Conservation (phyloP, 1,284 basidiomycete species). For the Bjerkandera adusta region DNA sequence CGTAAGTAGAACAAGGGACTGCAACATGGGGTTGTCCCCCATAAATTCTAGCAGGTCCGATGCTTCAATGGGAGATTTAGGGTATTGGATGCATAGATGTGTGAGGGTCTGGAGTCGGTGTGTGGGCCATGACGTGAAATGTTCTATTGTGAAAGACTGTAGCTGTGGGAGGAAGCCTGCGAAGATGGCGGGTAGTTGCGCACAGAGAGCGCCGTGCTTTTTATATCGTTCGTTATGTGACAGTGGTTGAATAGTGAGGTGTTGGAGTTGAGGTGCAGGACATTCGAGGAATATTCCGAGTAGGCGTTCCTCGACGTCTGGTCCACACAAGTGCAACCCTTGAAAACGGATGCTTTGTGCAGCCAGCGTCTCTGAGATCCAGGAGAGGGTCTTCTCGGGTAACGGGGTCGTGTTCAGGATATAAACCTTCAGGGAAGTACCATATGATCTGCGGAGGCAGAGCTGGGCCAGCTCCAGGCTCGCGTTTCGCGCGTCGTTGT, state of each 20-base stretch:
- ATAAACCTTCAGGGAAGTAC: constrained; percentile 5
- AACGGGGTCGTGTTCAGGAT: not conserved
- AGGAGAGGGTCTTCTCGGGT: not conserved
- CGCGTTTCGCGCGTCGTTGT: not conserved
- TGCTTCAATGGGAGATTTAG: not conserved
- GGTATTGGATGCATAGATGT: constrained; percentile 3
- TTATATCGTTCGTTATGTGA: not conserved
- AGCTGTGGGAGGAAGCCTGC: constrained; percentile 9
- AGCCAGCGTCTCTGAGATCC: constrained; percentile 12
- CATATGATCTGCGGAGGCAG: constrained; percentile 12
- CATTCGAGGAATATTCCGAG: constrained; percentile 10
- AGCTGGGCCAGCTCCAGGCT: constrained; percentile 8
- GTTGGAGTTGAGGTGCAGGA: constrained; percentile 11
- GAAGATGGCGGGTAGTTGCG: constrained; percentile 5
- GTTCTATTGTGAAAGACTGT: not conserved
- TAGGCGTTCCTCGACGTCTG: not conserved
- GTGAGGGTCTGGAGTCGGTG: constrained; percentile 3
- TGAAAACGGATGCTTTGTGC: constrained; percentile 13
- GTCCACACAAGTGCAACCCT: constrained; percentile 7
- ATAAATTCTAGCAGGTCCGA: not conserved
- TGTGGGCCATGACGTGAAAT: constrained; percentile 1
- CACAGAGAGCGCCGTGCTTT: not conserved
- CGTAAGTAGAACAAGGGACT: not conserved
- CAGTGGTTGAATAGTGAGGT: constrained; percentile 7
- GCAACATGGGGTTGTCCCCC: not conserved